Conservation (phyloP, 2,329 filamentous ascomycete genomes). For the Rutstroemia sp. region DNA sequence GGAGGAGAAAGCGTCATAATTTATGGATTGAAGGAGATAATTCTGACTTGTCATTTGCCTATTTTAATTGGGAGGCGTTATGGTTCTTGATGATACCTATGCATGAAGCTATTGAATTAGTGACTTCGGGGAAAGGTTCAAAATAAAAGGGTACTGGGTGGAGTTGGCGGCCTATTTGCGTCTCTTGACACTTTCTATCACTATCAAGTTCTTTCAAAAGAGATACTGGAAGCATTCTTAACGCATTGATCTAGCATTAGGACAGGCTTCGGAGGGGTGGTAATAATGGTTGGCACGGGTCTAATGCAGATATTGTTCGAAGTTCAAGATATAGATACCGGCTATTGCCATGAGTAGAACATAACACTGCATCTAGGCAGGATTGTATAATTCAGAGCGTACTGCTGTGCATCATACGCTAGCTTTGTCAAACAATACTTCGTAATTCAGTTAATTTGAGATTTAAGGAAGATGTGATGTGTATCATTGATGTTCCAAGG, state of each 20-base stretch:
- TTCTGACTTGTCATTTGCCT: not conserved
- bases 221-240: not conserved
- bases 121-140: not conserved
- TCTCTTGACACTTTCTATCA: not conserved
- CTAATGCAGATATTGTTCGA: not conserved
- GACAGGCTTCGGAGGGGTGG: too few species aligned
- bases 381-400: too few species aligned
- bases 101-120: constrained; percentile 3
- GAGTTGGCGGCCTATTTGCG: not conserved
- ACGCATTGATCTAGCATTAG: too few species aligned
- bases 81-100: constrained; percentile 10
- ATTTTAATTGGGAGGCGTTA: not conserved
- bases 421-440: too few species aligned
- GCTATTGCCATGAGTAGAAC: too few species aligned
- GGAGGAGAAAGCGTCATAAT: constrained; percentile 10
- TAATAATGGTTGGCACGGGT: too few species aligned
- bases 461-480: too few species aligned
- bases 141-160: not conserved
- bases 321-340: not conserved
- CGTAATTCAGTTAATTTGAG: too few species aligned
- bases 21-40: not conserved
- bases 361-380: too few species aligned
- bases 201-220: not conserved
- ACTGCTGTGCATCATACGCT: too few species aligned
- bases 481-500: too few species aligned